Base-by-base conservation (phyloP, 2,329 filamentous ascomycete genomes). In the Leptographium flavum region DNA sequence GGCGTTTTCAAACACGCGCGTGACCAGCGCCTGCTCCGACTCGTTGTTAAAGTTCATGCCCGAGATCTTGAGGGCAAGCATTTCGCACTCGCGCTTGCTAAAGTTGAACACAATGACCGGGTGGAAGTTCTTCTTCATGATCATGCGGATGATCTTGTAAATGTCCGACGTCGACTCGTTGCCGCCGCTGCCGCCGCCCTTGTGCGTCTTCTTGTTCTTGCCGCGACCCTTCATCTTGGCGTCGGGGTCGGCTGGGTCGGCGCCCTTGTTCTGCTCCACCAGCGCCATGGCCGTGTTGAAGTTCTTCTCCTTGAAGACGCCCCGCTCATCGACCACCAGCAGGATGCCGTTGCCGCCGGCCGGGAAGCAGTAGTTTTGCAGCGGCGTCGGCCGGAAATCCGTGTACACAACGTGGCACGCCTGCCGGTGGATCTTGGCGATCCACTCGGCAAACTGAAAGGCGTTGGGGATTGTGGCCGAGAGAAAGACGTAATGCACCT, bases 91-190 rank as follows among this genome's bases (percentile, higher is more conserved):
- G 53, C 90, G 76, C 69, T 98, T 98, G 72, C 88, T 95, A 68
- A 98, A 98, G 64, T 90, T 96, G 75, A 98, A 98, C 33, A 98
- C 87, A 59, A 98, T 98, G 56, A 96, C 92, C 0, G 92, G 92
- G 57, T 98, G 95, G 65, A 92, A 93, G 59, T 84, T 92, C 68
- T 88, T 94, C 65, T 86, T 74, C 81, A 98, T 94, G 55, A 96
- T 94, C 92, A 98, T 98, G 63, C 84, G 85, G 53, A 98, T 84
- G 56, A 98, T 94, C 71, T 95, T 96, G 68, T 87, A 87, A 50
- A 98, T 94, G 63, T 98, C 92, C 1, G 79, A 79, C 14, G 77
- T 62, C 19, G 72, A 73, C 53, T 83, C 74, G 39, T 76, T 50
- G 19, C 79, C 81, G 25, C 73, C 77, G 49, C 82, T 74, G 36